Conservation (phyloP, 495 filamentous ascomycete species). For the Daldinia decipiens region DNA sequence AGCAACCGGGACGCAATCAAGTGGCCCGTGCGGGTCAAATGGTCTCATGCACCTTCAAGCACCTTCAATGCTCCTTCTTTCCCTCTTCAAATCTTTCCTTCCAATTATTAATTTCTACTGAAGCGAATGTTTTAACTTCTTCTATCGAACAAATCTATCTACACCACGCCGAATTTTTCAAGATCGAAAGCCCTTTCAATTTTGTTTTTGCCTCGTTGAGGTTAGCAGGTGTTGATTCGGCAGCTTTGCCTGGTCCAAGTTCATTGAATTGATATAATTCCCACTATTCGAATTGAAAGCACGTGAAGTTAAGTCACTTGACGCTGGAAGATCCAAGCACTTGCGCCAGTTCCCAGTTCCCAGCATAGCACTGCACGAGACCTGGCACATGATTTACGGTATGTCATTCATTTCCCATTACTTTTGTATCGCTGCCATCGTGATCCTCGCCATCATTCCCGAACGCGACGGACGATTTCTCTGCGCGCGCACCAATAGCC, state of each 20-base stretch:
- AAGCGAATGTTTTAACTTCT: slow-evolving; percentile 35
- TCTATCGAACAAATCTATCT: slow-evolving; percentile 26
- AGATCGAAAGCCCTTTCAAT: slow-evolving; percentile 4
- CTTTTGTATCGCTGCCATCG: slow-evolving; percentile 18
- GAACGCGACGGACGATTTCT: background rate
- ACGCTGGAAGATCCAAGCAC: slow-evolving; percentile 48
- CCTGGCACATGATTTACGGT: slow-evolving; percentile 50
- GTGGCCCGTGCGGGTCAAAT: too few relatives aligned
- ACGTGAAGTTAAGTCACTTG: slow-evolving; percentile 51
- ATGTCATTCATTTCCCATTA: slow-evolving; percentile 29
- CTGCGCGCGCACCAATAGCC: slow-evolving; percentile 10
- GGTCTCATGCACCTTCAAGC: too few relatives aligned
- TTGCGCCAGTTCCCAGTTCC: slow-evolving; percentile 20
- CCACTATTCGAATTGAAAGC: slow-evolving; percentile 48
- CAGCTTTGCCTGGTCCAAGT: slow-evolving; percentile 20
- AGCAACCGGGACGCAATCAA: too few relatives aligned
- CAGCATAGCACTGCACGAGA: slow-evolving; percentile 47
- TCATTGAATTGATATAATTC: slow-evolving; percentile 25
- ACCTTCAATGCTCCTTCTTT: slow-evolving; percentile 12
- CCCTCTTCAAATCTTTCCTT: background rate
- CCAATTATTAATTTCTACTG: slow-evolving; percentile 36
- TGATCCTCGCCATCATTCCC: slow-evolving; percentile 10
- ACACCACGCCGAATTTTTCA: slow-evolving; percentile 20
- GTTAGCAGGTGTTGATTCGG: slow-evolving; percentile 37
- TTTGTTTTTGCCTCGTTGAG: slow-evolving; percentile 26